Conservation (phyloP, 257 asterid species). For the Gentiana dahurica region DNA sequence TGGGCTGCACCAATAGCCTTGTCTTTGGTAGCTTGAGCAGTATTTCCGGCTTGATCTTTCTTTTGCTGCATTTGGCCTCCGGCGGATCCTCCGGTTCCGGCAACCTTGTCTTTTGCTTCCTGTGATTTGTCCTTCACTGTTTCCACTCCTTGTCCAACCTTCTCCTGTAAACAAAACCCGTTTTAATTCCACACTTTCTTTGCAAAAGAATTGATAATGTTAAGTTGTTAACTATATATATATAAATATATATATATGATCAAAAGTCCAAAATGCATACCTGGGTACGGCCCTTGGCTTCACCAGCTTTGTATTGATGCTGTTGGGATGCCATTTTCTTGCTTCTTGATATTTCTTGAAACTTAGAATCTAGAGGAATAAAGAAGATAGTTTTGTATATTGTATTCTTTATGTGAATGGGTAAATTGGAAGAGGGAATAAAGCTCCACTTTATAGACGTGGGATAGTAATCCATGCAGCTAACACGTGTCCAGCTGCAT, state of each 20-base stretch:
- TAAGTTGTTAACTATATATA: background rate
- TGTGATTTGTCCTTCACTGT: slow-evolving; percentile 40
- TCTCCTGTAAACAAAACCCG: slow-evolving; percentile 28
- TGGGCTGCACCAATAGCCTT: slow-evolving; percentile 18
- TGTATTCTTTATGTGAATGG: background rate
- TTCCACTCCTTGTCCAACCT: slow-evolving; percentile 47
- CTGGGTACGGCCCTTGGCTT: slow-evolving; percentile 77
- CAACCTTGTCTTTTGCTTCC: slow-evolving; percentile 26
- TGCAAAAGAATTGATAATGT: background rate
- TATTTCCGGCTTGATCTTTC: slow-evolving; percentile 8
- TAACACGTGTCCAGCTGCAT: slow-evolving; percentile 39
- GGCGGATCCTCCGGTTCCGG: slow-evolving; percentile 4
- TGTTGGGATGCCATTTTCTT: slow-evolving; percentile 51
- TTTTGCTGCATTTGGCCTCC: background rate
- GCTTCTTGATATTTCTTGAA: no score
- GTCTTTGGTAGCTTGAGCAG: slow-evolving; percentile 12
- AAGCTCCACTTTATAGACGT: background rate
- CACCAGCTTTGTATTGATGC: slow-evolving; percentile 56
- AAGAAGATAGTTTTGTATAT: background rate
- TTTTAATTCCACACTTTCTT: no score
- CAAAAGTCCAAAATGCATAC: slow-evolving; percentile 12
- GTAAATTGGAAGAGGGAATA: background rate
- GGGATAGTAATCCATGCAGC: background rate
- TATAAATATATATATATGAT: no score
- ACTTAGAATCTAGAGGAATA: background rate